phyloP scores from a whole-genome alignment of 2,329 filamentous ascomycete species.

The Paraphoma sp. region DNA sequence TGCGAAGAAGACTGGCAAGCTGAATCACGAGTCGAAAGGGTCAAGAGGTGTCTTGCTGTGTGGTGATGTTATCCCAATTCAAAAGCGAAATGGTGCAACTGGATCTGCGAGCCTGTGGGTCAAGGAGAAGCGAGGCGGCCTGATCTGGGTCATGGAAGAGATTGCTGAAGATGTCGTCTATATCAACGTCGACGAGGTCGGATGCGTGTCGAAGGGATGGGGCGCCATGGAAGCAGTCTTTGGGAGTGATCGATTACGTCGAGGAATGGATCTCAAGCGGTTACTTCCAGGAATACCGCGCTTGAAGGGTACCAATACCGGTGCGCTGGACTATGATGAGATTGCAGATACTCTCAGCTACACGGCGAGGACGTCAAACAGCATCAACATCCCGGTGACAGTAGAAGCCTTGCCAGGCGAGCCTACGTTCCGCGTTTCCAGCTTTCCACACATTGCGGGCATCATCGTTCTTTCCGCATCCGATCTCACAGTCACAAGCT shows the following conservation, averaged over 20 bases:
- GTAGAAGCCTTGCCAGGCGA: constrained; percentile 75
- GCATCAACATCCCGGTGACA: constrained; percentile 82
- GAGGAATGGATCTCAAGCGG: constrained; percentile 76
- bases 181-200: constrained; percentile 78
- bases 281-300: constrained; percentile 85
- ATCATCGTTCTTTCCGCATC: constrained; percentile 90
- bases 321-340: constrained; percentile 79
- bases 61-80: constrained; percentile 97
- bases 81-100: constrained; percentile 89
- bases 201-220: constrained; percentile 70
- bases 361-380: constrained; percentile 79
- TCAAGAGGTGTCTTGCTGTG: constrained; percentile 91
- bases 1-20: constrained; percentile 59
- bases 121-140: constrained; percentile 90
- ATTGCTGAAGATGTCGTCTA: constrained; percentile 92
- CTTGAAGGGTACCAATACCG: constrained; percentile 72
- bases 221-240: constrained; percentile 89
- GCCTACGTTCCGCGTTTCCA: constrained; percentile 82
- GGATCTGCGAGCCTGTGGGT: constrained; percentile 97
- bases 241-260: constrained; percentile 71
- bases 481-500: constrained; percentile 82
- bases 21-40: constrained; percentile 73
- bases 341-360: constrained; percentile 78
- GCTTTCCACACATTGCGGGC: constrained; percentile 95
- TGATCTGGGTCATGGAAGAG: constrained; percentile 98